Evolutionary conservation across 202 grass and related monocot species (phyloP).

Genomic region (Hordeum pubiflorum): DNA sequence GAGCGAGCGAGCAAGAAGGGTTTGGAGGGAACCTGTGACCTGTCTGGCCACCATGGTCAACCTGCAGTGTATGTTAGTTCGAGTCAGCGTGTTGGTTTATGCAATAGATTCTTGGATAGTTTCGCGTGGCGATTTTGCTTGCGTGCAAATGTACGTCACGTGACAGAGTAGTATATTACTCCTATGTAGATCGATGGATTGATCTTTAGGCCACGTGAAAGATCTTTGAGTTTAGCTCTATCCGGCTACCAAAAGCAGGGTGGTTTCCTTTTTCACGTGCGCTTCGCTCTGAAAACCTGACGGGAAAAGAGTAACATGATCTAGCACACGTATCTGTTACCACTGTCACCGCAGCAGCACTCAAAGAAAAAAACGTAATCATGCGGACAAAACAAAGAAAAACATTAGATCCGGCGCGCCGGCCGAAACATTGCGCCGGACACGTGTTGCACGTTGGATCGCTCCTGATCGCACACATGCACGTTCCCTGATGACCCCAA

Average conservation of each 20-base stretch:
- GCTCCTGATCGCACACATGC: too few relatives aligned
- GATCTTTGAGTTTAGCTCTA: slow-evolving; percentile 8
- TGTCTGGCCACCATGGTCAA: too few relatives aligned
- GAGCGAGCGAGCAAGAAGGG: too few relatives aligned
- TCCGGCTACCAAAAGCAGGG: not conserved
- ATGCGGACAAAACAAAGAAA: not conserved
- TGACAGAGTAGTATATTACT: not conserved
- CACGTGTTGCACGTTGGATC: too few relatives aligned
- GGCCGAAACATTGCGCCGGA: too few relatives aligned
- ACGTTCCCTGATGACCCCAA: too few relatives aligned
- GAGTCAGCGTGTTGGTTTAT: too few relatives aligned
- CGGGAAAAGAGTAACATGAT: slow-evolving; percentile 10
- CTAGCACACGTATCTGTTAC: not conserved
- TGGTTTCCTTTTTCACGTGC: not conserved
- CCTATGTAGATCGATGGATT: too few relatives aligned
- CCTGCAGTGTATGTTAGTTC: too few relatives aligned
- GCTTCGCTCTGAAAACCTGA: not conserved
- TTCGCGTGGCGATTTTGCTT: not conserved
- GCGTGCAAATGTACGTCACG: not conserved
- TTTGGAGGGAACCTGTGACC: too few relatives aligned
- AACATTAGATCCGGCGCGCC: not conserved
- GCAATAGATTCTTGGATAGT: too few relatives aligned
- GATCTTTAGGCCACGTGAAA: slow-evolving; percentile 14
- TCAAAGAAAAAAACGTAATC: not conserved
- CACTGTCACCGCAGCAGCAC: not conserved